Evolutionary conservation across 805 yeast species (phyloP), one percentile per base, ranked within the genome.

Genomic region (Priceomyces fermenticarens): DNA sequence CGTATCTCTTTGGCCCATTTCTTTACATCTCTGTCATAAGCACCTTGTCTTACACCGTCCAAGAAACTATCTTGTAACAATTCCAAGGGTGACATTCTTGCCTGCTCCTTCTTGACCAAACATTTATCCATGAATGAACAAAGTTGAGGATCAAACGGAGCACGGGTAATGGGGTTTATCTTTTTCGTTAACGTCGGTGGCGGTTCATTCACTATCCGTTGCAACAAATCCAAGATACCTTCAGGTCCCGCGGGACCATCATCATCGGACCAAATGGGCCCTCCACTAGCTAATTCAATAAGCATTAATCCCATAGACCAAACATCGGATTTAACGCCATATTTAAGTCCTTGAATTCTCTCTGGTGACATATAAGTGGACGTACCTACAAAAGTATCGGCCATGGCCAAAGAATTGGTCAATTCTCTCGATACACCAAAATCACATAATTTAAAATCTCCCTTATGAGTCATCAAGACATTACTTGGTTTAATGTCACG

Each of bases 381-480:
- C 0, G 99, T 93, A 1, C 99, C 99, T 8, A 93, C 98, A 70
- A 93, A 93, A 0, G 99, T 93, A 55, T 93, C 97, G 0, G 97
- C 99, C 68, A 67, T 63, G 25, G 74, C 73, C 43, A 93, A 77
- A 1, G 99, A 93, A 62, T 91, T 89, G 42, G 88, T 86, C 38
- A 93, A 73, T 57, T 89, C 96, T 45, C 97, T 81, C 25, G 90
- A 81, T 5, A 93, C 99, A 15, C 99, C 99, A 67, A 93, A 93
- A 63, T 93, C 99, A 65, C 98, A 90, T 16, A 93, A 73, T 61
- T 90, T 93, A 51, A 93, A 81, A 48, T 83, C 85, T 17, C 99
- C 99, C 48, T 73, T 77, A 30, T 89, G 84, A 46, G 88, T 89
- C 64, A 93, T 78, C 37, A 93, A 70, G 7, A 93, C 96, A 62